Conservation (phyloP, 2,329 filamentous ascomycete species). For the Ophiocordyceps unilateralis region DNA sequence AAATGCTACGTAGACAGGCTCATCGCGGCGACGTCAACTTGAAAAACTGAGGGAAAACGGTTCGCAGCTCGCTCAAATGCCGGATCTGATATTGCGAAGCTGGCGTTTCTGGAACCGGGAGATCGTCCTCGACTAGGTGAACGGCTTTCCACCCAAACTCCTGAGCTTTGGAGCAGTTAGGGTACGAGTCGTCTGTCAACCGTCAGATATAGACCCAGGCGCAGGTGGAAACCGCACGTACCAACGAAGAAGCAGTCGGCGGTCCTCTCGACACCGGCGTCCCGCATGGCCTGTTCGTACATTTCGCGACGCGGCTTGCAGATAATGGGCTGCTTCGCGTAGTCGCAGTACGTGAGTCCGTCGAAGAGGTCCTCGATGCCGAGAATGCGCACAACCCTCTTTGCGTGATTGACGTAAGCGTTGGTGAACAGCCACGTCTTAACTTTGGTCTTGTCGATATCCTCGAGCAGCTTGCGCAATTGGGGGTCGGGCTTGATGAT, state of each 20-base stretch:
- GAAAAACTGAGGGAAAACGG: slow-evolving; percentile 73
- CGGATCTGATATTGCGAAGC: slow-evolving; percentile 62
- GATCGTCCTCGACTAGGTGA: slow-evolving; percentile 67
- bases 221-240: slow-evolving; percentile 24
- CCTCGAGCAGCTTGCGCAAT: slow-evolving; percentile 58
- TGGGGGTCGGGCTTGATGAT: slow-evolving; percentile 66
- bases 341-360: slow-evolving; percentile 90
- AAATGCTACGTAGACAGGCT: not conserved
- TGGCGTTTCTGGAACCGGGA: slow-evolving; percentile 42
- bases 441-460: slow-evolving; percentile 71
- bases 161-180: slow-evolving; percentile 64
- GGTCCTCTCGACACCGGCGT: slow-evolving; percentile 52
- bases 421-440: slow-evolving; percentile 93
- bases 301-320: slow-evolving; percentile 78
- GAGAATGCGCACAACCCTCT: slow-evolving; percentile 63
- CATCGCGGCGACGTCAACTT: slow-evolving; percentile 26
- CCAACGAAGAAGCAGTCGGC: slow-evolving; percentile 85
- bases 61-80: slow-evolving; percentile 57
- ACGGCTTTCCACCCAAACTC: slow-evolving; percentile 72
- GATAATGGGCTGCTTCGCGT: slow-evolving; percentile 51
- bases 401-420: slow-evolving; percentile 79
- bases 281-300: slow-evolving; percentile 76
- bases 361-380: slow-evolving; percentile 81
- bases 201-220: not conserved
- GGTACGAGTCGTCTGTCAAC: slow-evolving; percentile 59